Conservation (phyloP, 345 rosid species). For the Eutrema heterophyllum region DNA sequence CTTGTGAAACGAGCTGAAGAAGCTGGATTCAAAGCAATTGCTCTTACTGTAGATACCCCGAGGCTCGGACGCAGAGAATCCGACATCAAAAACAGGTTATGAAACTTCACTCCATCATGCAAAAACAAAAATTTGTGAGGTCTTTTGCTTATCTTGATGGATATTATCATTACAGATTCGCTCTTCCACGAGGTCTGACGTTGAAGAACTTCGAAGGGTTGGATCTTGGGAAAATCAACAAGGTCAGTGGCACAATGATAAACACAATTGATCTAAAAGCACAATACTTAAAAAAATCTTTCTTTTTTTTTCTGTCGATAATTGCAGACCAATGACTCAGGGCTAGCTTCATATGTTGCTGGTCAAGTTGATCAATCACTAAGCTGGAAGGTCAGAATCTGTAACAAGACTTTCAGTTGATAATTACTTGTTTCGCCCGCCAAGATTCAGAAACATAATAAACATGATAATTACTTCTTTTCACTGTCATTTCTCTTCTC, state of each 20-base stretch:
- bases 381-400: conserved; percentile 72
- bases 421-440: not conserved
- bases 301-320: not conserved
- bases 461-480: not conserved
- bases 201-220: conserved; percentile 90
- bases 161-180: conserved; percentile 44
- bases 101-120: not conserved
- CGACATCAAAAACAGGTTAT: conserved; percentile 91
- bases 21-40: conserved; percentile 95
- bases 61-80: conserved; percentile 94
- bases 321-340: conserved; percentile 73
- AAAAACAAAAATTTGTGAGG: not conserved
- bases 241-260: conserved; percentile 36
- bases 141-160: not conserved
- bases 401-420: not conserved
- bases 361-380: conserved; percentile 77
- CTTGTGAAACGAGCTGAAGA: conserved; percentile 86
- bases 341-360: conserved; percentile 87
- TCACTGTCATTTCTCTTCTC: not conserved
- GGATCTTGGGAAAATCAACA: conserved; percentile 70
- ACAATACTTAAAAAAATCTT: not conserved
- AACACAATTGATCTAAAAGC: not conserved
- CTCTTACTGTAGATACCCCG: conserved; percentile 95
- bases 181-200: conserved; percentile 63
- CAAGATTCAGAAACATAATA: not conserved